Percentiles rank a stretch among this genome's conserved stretches.
Evolutionary conservation across 106 monocot species (phyloP).

Genomic region (Amphibolis antarctica): DNA sequence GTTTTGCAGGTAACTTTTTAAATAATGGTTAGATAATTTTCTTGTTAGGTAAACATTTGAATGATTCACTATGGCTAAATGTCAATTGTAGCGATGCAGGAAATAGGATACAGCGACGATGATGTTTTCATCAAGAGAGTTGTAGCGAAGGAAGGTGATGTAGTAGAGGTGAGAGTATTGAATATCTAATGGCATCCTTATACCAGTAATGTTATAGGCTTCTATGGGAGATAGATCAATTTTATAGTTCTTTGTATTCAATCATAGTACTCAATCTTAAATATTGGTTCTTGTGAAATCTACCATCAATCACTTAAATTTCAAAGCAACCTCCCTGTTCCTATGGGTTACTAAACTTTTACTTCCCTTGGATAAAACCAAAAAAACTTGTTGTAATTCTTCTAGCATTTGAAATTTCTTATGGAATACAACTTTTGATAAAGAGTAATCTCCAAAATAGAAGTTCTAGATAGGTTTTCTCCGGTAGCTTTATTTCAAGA

Average conservation of each 20-base stretch:
- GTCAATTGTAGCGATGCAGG: constrained; percentile 29
- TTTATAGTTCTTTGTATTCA: no score
- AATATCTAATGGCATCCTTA: neutral
- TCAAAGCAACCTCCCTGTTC: neutral
- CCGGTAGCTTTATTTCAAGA: no score
- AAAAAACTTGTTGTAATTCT: no score
- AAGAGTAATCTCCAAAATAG: no score
- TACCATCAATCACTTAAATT: neutral
- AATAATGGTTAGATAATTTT: neutral
- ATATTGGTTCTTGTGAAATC: neutral
- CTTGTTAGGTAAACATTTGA: neutral
- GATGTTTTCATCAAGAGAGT: constrained; percentile 95
- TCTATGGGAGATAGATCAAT: no score
- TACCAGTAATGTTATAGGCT: neutral
- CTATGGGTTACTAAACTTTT: neutral
- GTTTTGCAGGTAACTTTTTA: constrained; percentile 48
- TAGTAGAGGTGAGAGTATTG: constrained; percentile 54
- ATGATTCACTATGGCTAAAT: neutral
- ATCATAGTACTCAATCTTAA: neutral
- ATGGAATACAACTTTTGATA: no score
- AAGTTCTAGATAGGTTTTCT: no score
- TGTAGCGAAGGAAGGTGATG: constrained; percentile 83
- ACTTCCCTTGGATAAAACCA: no score
- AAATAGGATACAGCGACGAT: constrained; percentile 74
- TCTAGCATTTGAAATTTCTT: no score